Conservation (phyloP, 768 basidiomycete species). For the Tremella fuciformis region DNA sequence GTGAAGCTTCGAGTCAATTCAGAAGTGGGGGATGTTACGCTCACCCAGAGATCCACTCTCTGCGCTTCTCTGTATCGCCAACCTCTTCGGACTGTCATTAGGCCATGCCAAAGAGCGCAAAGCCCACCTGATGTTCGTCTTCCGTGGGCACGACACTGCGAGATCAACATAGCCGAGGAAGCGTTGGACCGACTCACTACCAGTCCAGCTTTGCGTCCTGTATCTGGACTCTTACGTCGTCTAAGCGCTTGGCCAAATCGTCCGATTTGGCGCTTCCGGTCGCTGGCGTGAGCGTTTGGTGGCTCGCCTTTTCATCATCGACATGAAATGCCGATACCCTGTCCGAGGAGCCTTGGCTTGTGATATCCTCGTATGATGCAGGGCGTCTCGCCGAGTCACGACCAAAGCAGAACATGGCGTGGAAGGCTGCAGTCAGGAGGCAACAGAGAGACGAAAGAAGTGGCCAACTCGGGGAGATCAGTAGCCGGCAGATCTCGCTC, state of each 20-base stretch:
- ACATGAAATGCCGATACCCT: not conserved
- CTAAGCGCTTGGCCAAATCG: conserved; percentile 28
- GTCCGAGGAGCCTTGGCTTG: not conserved
- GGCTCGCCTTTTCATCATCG: conserved; percentile 1
- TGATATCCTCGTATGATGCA: not conserved
- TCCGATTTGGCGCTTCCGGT: too few relatives aligned
- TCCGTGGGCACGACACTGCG: conserved; percentile 46
- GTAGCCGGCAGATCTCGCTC: too few relatives aligned
- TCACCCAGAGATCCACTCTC: conserved; percentile 40
- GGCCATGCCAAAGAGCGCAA: not conserved
- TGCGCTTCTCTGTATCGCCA: conserved; percentile 36
- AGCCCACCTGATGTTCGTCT: conserved; percentile 46
- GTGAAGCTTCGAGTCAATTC: conserved; percentile 28
- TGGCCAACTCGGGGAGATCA: too few relatives aligned
- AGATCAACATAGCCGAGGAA: not conserved
- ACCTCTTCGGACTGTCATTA: conserved; percentile 41
- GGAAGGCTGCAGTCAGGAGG: too few relatives aligned
- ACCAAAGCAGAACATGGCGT: too few relatives aligned
- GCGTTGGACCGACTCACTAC: conserved; percentile 42
- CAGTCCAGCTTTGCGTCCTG: conserved; percentile 46
- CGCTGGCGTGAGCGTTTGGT: too few relatives aligned
- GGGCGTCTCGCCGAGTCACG: too few relatives aligned
- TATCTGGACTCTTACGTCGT: conserved; percentile 30
- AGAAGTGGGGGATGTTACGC: not conserved
- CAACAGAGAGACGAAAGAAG: too few relatives aligned